phyloP scores from a whole-genome alignment of 768 basidiomycete genomes.

The Mycena rebaudengoi region DNA sequence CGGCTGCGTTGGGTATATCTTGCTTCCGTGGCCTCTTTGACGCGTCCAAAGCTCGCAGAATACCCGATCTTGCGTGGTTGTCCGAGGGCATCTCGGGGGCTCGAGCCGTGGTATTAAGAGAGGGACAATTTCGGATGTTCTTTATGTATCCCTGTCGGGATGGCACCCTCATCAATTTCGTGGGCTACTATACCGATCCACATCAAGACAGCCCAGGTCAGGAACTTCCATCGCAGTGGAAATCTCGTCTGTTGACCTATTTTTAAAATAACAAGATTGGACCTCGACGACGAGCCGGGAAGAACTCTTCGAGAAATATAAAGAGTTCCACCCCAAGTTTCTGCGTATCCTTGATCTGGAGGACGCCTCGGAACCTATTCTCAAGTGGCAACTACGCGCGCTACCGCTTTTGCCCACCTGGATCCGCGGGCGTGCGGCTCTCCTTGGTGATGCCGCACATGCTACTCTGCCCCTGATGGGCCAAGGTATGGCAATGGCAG shows the following conservation, averaged over 20 bases:
- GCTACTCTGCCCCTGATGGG: slow-evolving; percentile 33
- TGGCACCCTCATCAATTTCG: slow-evolving; percentile 15
- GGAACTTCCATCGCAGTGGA: neutral
- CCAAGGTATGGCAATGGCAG: slow-evolving; percentile 36
- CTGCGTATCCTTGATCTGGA: slow-evolving; percentile 21
- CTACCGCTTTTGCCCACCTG: slow-evolving; percentile 17
- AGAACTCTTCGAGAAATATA: neutral
- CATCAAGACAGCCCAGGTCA: slow-evolving; percentile 6
- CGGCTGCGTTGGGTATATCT: neutral
- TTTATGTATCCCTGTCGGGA: slow-evolving; percentile 10
- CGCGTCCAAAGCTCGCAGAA: neutral
- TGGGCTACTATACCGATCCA: neutral
- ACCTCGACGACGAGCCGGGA: neutral
- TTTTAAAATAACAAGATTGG: neutral
- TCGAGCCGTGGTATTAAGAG: neutral
- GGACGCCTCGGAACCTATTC: neutral
- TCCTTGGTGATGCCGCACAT: slow-evolving; percentile 29
- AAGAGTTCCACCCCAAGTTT: slow-evolving; percentile 18
- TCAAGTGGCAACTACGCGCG: slow-evolving; percentile 11
- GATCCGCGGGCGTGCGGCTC: slow-evolving; percentile 12
- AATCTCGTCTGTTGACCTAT: neutral
- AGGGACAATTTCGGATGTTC: slow-evolving; percentile 7
- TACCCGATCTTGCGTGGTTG: slow-evolving; percentile 16
- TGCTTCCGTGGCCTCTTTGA: slow-evolving; percentile 19
- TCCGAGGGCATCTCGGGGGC: slow-evolving; percentile 4